These are phyloP conservation scores for Solanum chilense DNA, from an alignment of 257 asterid genomes.

Conservation along the genomic window DNA sequence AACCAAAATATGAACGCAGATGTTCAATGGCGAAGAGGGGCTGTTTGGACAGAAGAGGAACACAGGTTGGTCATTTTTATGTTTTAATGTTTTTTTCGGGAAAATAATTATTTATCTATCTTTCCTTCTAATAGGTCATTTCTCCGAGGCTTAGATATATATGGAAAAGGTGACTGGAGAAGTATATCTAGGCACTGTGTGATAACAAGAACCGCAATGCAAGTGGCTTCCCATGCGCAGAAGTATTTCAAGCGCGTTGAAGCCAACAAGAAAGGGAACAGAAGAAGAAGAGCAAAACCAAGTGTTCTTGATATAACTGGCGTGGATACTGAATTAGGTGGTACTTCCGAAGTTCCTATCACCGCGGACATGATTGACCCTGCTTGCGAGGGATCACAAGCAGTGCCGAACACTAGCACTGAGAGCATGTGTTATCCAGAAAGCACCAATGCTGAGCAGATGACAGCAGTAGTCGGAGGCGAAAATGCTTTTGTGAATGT, in stretches of 20 bases:
- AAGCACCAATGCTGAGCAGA: not conserved
- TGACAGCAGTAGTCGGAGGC: not conserved
- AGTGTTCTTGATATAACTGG: not conserved
- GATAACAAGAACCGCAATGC: not conserved
- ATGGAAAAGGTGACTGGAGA: not conserved
- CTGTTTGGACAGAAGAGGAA: not conserved
- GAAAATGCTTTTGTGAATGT: not conserved
- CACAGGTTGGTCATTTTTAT: not conserved
- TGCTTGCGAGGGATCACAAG: not conserved
- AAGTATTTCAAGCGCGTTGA: not conserved
- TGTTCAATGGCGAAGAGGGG: not conserved
- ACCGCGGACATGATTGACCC: not conserved
- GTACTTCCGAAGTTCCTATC: not conserved
- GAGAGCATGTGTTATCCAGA: not conserved
- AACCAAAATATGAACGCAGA: too few relatives aligned
- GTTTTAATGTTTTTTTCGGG: not conserved
- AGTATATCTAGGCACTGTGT: not conserved
- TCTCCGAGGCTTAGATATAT: not conserved
- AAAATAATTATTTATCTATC: not conserved
- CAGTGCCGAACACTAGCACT: not conserved
- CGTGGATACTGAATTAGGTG: not conserved
- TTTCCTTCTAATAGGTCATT: not conserved
- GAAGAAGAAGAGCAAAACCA: not conserved
- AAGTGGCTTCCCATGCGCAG: not conserved
- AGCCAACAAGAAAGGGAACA: not conserved